Evolutionary conservation across 2,329 filamentous ascomycete genomes (phyloP).

Genomic region (Dryadomyces quercivorus): DNA sequence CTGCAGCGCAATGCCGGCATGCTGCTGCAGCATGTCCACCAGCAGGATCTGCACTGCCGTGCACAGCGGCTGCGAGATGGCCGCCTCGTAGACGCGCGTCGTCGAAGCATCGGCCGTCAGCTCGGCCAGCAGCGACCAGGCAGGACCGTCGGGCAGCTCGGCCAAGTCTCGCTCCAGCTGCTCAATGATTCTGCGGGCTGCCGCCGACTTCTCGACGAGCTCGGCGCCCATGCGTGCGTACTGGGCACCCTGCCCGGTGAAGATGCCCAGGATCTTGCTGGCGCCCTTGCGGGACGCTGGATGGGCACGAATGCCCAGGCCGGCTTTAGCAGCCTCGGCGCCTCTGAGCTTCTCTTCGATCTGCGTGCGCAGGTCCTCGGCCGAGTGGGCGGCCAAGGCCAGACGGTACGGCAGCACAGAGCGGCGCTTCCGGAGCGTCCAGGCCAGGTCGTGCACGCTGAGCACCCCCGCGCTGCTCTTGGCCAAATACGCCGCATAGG

Average conservation of each 20-base stretch:
- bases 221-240: slow-evolving; percentile 7
- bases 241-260: slow-evolving; percentile 16
- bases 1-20: slow-evolving; percentile 13
- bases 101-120: not conserved
- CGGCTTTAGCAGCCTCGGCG: not conserved
- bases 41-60: slow-evolving; percentile 19
- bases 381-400: not conserved
- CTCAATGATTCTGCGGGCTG: not conserved
- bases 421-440: slow-evolving; percentile 11
- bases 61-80: slow-evolving; percentile 17
- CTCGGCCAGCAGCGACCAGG: not conserved
- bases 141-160: not conserved
- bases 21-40: slow-evolving; percentile 16
- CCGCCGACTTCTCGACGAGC: not conserved
- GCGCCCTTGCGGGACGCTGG: not conserved
- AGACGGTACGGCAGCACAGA: slow-evolving; percentile 6
- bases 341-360: not conserved
- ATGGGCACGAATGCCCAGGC: too few species aligned
- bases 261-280: slow-evolving; percentile 6
- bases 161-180: slow-evolving; percentile 1
- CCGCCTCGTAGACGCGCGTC: slow-evolving; percentile 14
- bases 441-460: slow-evolving; percentile 9
- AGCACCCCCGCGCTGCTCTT: too few species aligned
- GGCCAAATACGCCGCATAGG: not conserved
- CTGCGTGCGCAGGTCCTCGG: not conserved